Evolutionary conservation across 148 eudicot species (phyloP).

Genomic region (Amaranthus hypochondriacus): DNA sequence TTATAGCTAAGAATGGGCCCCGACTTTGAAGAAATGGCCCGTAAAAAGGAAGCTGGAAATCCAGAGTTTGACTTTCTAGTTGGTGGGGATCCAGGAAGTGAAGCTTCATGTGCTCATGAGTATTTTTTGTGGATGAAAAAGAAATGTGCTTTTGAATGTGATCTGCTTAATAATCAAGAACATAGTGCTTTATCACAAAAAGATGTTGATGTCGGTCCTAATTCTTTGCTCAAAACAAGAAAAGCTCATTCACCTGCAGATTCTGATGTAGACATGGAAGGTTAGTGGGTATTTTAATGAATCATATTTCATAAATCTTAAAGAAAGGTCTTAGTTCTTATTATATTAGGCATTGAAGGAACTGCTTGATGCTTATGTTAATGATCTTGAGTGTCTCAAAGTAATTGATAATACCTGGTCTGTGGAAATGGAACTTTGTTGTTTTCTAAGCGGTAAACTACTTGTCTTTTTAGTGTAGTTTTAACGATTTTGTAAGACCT

Average conservation of each 20-base stretch:
- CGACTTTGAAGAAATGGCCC: slow-evolving; percentile 47
- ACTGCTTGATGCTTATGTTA: neutral
- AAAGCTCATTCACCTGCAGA: slow-evolving; percentile 49
- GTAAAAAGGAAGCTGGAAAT: slow-evolving; percentile 53
- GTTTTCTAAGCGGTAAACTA: neutral
- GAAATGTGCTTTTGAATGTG: slow-evolving; percentile 30
- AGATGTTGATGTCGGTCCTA: slow-evolving; percentile 26
- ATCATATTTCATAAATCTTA: slow-evolving; percentile 2
- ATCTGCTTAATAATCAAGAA: slow-evolving; percentile 24
- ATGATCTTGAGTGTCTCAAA: neutral
- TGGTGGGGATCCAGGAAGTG: slow-evolving; percentile 68
- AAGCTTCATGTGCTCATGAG: slow-evolving; percentile 49
- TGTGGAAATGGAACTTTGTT: neutral
- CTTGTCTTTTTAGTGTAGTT: neutral
- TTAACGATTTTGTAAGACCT: neutral
- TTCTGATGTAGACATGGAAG: slow-evolving; percentile 98
- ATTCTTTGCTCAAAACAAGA: slow-evolving; percentile 23
- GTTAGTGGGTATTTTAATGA: slow-evolving; percentile 36
- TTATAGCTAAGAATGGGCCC: slow-evolving; percentile 57
- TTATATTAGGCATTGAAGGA: neutral
- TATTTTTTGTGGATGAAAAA: slow-evolving; percentile 64
- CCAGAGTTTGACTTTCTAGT: slow-evolving; percentile 55
- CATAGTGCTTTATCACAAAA: slow-evolving; percentile 18
- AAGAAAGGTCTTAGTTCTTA: neutral
- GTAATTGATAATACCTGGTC: slow-evolving; percentile 2